Evolutionary conservation across 768 basidiomycete genomes (phyloP).

Genomic region (Neoboletus brunneissimus): DNA sequence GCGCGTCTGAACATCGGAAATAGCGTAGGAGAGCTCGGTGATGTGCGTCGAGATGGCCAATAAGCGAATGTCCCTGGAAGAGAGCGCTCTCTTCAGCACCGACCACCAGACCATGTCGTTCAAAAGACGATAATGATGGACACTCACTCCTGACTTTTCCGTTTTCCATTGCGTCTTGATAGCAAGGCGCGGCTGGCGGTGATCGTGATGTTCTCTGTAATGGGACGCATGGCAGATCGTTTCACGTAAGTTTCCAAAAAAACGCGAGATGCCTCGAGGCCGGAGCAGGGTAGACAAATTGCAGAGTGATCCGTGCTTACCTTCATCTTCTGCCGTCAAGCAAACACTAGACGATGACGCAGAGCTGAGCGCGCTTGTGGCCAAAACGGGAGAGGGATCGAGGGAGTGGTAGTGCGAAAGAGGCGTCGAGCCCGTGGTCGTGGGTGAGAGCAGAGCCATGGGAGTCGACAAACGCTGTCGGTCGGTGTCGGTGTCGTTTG

Average conservation of each 20-base stretch:
- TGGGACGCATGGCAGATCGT: conserved; percentile 26
- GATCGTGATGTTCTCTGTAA: conserved; percentile 70
- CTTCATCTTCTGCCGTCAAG: conserved; percentile 60
- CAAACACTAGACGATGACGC: conserved; percentile 51
- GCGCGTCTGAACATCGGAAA: conserved; percentile 88
- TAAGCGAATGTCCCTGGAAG: conserved; percentile 64
- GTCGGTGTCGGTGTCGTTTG: conserved; percentile 10
- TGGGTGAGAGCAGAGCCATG: conserved; percentile 27
- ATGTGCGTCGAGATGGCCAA: conserved; percentile 81
- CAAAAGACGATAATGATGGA: conserved; percentile 8
- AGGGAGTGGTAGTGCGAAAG: conserved; percentile 35
- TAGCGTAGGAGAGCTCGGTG: conserved; percentile 81
- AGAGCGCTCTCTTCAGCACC: conserved; percentile 26
- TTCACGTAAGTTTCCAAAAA: conserved; percentile 35
- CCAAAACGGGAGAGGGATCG: conserved; percentile 26
- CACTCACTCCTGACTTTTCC: conserved; percentile 68
- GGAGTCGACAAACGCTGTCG: neutral
- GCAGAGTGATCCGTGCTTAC: conserved; percentile 37
- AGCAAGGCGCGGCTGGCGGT: conserved; percentile 48
- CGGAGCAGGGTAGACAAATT: conserved; percentile 8
- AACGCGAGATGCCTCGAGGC: conserved; percentile 24
- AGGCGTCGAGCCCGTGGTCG: conserved; percentile 30
- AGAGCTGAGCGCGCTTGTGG: conserved; percentile 20
- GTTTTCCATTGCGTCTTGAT: conserved; percentile 47
- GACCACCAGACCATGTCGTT: conserved; percentile 28